Conservation (phyloP, 352 stramenopile genomes). For the Paralagenidium karlingii region DNA sequence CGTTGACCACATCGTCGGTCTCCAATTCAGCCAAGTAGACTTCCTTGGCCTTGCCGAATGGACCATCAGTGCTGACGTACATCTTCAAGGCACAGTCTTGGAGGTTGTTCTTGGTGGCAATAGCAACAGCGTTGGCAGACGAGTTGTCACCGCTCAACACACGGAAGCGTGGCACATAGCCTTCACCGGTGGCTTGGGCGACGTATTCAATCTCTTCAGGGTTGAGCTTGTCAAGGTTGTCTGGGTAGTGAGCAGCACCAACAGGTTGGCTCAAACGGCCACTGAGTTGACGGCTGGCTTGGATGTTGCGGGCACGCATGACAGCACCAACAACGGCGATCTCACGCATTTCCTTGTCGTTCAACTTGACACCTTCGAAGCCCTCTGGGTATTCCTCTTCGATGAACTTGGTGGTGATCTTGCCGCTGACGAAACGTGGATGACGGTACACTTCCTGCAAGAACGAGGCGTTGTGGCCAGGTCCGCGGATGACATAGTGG, state of each 20-base stretch:
- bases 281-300: slow-evolving; percentile 15
- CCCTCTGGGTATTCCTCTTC: slow-evolving; percentile 91
- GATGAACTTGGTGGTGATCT: slow-evolving; percentile 98
- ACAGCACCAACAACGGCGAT: slow-evolving; percentile 58
- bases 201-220: slow-evolving; percentile 26
- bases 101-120: slow-evolving; percentile 30
- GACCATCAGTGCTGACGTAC: slow-evolving; percentile 36
- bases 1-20: slow-evolving; percentile 21
- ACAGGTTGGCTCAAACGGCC: too few relatives aligned
- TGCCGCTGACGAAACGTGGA: slow-evolving; percentile 79
- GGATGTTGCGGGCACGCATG: slow-evolving; percentile 50
- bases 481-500: slow-evolving; percentile 90
- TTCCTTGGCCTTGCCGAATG: slow-evolving; percentile 28
- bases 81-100: slow-evolving; percentile 22
- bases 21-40: slow-evolving; percentile 40
- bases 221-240: slow-evolving; percentile 8
- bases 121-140: slow-evolving; percentile 16
- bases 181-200: slow-evolving; percentile 12
- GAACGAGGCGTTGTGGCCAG: slow-evolving; percentile 92
- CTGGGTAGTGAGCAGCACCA: slow-evolving; percentile 7
- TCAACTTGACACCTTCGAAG: slow-evolving; percentile 79
- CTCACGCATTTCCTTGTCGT: slow-evolving; percentile 41
- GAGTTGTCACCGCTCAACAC: slow-evolving; percentile 15
- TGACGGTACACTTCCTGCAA: slow-evolving; percentile 88
- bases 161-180: slow-evolving; percentile 24